Percentiles rank a stretch among this genome's conserved stretches.
These are phyloP conservation scores for Fusarium sp. DNA, from an alignment of 2,329 filamentous ascomycete genomes.

Conservation along the genomic window DNA sequence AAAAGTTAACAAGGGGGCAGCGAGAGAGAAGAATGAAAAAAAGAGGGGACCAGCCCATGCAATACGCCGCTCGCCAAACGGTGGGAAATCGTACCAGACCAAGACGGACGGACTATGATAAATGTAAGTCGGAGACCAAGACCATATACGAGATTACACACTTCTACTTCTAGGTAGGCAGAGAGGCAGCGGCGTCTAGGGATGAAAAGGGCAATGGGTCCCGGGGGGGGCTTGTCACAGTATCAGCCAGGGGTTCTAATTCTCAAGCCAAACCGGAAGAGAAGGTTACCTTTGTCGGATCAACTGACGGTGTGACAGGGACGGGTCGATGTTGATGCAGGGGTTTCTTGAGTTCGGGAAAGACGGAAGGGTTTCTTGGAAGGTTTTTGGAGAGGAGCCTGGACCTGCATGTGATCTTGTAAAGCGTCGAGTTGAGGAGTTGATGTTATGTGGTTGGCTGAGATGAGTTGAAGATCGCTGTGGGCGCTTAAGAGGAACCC, in stretches of 20 bases:
- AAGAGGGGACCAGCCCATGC: constrained; percentile 43
- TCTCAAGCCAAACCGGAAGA: constrained; percentile 1
- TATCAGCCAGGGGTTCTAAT: not conserved
- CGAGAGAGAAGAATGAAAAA: constrained; percentile 11
- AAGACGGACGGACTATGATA: constrained; percentile 30
- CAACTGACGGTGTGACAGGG: constrained; percentile 26
- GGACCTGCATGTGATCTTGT: constrained; percentile 14
- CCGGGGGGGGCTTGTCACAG: constrained; percentile 11
- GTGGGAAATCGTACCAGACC: constrained; percentile 42
- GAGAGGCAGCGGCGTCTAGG: constrained; percentile 11
- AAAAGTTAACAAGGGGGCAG: constrained; percentile 19
- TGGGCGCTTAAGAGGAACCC: constrained; percentile 2
- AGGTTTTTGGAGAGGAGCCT: not conserved
- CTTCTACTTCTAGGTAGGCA: constrained; percentile 17
- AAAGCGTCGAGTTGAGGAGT: constrained; percentile 3
- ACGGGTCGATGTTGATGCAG: not conserved
- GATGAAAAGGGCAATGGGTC: constrained; percentile 33
- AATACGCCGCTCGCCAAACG: constrained; percentile 27
- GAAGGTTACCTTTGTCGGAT: constrained; percentile 20
- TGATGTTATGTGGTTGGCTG: constrained; percentile 35
- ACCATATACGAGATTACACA: constrained; percentile 28
- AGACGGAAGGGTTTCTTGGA: constrained; percentile 1
- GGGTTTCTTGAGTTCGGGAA: constrained; percentile 12
- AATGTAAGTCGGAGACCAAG: constrained; percentile 1
- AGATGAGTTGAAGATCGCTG: constrained; percentile 3